Evolutionary conservation across 768 basidiomycete genomes (phyloP), one percentile per base, ranked within the genome.

Genomic region (Boletus rex-veris): DNA sequence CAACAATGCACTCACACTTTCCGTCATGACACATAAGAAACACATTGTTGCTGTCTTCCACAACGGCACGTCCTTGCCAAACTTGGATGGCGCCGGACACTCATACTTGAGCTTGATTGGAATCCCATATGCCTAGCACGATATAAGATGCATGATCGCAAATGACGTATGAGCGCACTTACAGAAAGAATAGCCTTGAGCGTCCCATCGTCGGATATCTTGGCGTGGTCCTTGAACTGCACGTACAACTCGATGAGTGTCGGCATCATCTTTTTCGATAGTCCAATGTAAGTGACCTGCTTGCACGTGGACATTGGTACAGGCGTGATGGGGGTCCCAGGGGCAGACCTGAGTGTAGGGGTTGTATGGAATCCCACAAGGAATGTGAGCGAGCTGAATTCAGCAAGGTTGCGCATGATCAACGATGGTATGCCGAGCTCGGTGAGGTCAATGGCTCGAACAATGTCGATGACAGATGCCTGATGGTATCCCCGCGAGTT

Each of bases 41-140:
- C 78, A 84, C 14, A 77, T 80, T 2, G 89, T 92, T 16, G 92
- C 95, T 0, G 92, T 94, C 73, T 94, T 95, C 96, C 96, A 98
- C 3, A 99, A 73, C 0, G 95, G 93, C 19, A 71, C 73, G 63
- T 95, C 96, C 49, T 90, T 86, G 3, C 91, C 92, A 64, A 84
- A 92, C 65, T 87, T 93, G 38, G 88, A 92, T 0, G 96, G 81
- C 0, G 89, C 74, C 0, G 96, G 95, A 67, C 95, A 97, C 35
- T 96, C 92, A 58, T 98, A 96, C 71, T 95, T 95, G 58, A 98
- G 74, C 64, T 94, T 93, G 67, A 98, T 84, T 2, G 96, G 94
- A 33, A 96, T 86, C 5, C 90, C 83, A 62, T 90, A 94, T 0
- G 93, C 88, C 90, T 19, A 19, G 19, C 19, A 19, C 19, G 19